Base-by-base conservation (phyloP, 495 filamentous ascomycete species). In the Astrothelium macrocarpum region DNA sequence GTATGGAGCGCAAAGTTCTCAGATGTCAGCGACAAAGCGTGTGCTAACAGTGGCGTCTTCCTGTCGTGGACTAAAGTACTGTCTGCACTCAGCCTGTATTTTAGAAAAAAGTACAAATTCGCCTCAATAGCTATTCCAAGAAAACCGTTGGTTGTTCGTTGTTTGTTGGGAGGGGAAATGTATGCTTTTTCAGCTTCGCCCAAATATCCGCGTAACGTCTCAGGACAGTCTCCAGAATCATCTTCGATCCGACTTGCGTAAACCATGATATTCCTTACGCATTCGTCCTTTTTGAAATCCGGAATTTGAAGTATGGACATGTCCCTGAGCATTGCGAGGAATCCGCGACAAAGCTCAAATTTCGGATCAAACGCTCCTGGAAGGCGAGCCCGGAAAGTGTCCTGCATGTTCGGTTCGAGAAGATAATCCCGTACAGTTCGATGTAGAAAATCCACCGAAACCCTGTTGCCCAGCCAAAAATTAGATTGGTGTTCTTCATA, bases 381-480 rank as follows among this genome's bases (percentile, higher is more conserved):
- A 49, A 49, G 45, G 11, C 7, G 45, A 14, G 45, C 20, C 45
- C 45, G 45, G 20, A 49, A 49, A 23, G 45, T 49, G 7, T 49
- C 9, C 20, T 49, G 45, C 45, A 49, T 49, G 20, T 49, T 49
- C 20, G 45, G 45, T 18, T 49, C 7, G 45, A 49, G 45, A 49
- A 23, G 45, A 49, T 49, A 42, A 42, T 61, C 59, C 2, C 59
- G 28, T 7, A 61, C 59, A 39, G 59, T 61, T 23, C 59, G 59
- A 42, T 61, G 59, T 23, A 61, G 32, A 42, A 61, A 61, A 28
- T 42, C 59, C 11, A 61, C 59, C 59, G 56, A 49, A 12, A 23
- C 23, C 59, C 11, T 16, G n/a, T 10, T 11, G 10, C 42, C 29
- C 2, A 26, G 7, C 4, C 36, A 26, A 39, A 25, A 20, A 9